Evolutionary conservation across 176 grass and related monocot genomes (phyloP), one percentile per base, ranked within the genome.

Genomic region (Musa schizocarpa): DNA sequence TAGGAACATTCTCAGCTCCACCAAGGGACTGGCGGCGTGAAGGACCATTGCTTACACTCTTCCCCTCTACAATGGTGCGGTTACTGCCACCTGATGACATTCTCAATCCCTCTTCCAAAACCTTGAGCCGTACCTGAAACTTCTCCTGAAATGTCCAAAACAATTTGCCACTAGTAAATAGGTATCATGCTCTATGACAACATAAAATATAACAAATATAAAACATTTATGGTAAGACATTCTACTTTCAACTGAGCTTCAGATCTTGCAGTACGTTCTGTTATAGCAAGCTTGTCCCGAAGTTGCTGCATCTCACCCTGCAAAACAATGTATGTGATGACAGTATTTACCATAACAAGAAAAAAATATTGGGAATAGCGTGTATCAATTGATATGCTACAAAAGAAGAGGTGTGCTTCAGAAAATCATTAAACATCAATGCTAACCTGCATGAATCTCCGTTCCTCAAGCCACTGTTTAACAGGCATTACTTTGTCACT

Each of bases 401-500:
- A 75, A 11, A 76, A 67, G 67, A 52, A 8, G 52, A 66, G n/a
- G 11, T 13, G 55, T 13, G 14, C 57, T n/a, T 62, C 14, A 13
- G 72, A 68, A 22, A 53, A 82, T 34, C 27, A 74, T 81, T 49
- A 17, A 70, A 87, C 14, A 67, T 58, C 50, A 83, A 21, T 48
- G 63, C 81, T 77, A 69, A 94, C 91, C 82, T 99, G 96, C 83
- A 99, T 72, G 78, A 99, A 95, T 77, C 96, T 89, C 20, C 96
- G 86, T 25, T 99, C 96, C 81, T 99, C 96, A 62, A 99, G 91
- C 96, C 96, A 99, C 72, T 99, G 91, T 88, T 88, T 99, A 59
- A 99, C 96, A 53, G 96, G 96, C 96, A 99, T 99, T 25, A 99
- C 96, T 86, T 99, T 99, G 76, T 99, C 96, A 86, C 89, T 99